Percentiles rank a stretch among this genome's conserved stretches.
These are phyloP conservation scores for Thielaviopsis euricoi DNA, from an alignment of 2,329 filamentous ascomycete species.

Conservation along the genomic window DNA sequence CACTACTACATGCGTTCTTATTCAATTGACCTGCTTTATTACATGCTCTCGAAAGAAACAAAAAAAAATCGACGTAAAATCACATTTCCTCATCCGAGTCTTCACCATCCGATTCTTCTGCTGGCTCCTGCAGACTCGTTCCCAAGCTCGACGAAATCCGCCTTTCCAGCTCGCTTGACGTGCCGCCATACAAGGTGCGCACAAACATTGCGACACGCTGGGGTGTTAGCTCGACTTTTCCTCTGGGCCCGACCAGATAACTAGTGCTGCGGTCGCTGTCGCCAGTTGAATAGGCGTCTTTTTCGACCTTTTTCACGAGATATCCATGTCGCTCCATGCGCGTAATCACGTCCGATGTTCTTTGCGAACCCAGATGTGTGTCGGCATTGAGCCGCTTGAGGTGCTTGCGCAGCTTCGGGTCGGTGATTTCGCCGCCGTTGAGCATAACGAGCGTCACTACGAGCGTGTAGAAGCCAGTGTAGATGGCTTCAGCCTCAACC, in stretches of 20 bases:
- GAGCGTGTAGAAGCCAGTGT: slow-evolving; percentile 65
- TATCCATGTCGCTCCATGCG: slow-evolving; percentile 72
- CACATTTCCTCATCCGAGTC: slow-evolving; percentile 5
- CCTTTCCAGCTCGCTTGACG: slow-evolving; percentile 37
- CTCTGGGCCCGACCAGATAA: slow-evolving; percentile 72
- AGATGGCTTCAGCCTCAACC: slow-evolving; percentile 54
- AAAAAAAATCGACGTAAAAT: too few relatives aligned
- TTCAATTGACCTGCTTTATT: not conserved
- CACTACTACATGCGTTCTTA: not conserved
- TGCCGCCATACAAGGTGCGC: slow-evolving; percentile 38
- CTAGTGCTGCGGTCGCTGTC: slow-evolving; percentile 55
- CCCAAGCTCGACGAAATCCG: slow-evolving; percentile 47
- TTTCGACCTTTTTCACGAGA: slow-evolving; percentile 57
- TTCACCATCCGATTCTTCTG: slow-evolving; percentile 14
- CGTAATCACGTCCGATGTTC: slow-evolving; percentile 58
- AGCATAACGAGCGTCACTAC: slow-evolving; percentile 64
- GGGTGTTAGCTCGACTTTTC: slow-evolving; percentile 70
- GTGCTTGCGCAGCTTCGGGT: slow-evolving; percentile 63
- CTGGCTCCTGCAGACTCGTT: slow-evolving; percentile 19
- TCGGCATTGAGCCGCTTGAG: slow-evolving; percentile 61
- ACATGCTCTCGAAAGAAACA: slow-evolving; percentile 14
- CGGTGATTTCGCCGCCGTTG: slow-evolving; percentile 54
- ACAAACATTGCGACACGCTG: slow-evolving; percentile 58
- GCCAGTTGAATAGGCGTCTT: slow-evolving; percentile 22
- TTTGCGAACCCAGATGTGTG: slow-evolving; percentile 55